Evolutionary conservation across 805 yeast species (phyloP), one percentile per base, ranked within the genome.

Genomic region (Torulaspora indica): DNA sequence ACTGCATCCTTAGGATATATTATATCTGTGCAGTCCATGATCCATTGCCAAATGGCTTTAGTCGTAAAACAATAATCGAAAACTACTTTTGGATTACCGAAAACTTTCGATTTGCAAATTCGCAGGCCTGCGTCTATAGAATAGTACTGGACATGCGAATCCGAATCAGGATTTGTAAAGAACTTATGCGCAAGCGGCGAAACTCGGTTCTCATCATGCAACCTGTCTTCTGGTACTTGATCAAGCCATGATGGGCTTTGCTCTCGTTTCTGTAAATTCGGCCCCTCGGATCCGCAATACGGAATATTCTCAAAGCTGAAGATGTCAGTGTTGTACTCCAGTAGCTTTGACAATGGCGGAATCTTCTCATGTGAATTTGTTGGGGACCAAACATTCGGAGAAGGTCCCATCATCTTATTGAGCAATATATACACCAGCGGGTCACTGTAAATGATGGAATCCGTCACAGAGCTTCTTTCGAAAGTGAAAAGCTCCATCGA

Each of bases 121-220:
- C 95, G 66, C 2, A 86, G 71, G 1, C 96, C 96, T 8, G 63
- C 67, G 18, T 67, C 55, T 0, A 90, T 77, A 4, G 77, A 80
- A 58, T 82, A 89, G 60, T 89, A 89, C 60, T 90, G 97, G 7
- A 77, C 62, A 57, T 81, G 85, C 0, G 95, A 72, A 51, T 85
- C 91, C 0, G 95, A 84, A 57, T 85, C 95, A 0, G 97, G 97
- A 55, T 90, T 90, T 3, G 91, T 81, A 67, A 88, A 88, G 56
- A 76, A 86, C 32, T 76, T 73, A 56, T 86, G 95, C 43, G 78
- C 76, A 51, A 83, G 81, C 0, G 95, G 95, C 4, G 86, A 79
- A 5, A 47, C 52, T 42, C 72, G 56, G 4, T 35, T 20, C 33
- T 53, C 51, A 15, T 57, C 50, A 14, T 49, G 40, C 17, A 60